These are phyloP conservation scores for Verticillium albo-atrum DNA, from an alignment of 2,329 filamentous ascomycete species.

Conservation along the genomic window DNA sequence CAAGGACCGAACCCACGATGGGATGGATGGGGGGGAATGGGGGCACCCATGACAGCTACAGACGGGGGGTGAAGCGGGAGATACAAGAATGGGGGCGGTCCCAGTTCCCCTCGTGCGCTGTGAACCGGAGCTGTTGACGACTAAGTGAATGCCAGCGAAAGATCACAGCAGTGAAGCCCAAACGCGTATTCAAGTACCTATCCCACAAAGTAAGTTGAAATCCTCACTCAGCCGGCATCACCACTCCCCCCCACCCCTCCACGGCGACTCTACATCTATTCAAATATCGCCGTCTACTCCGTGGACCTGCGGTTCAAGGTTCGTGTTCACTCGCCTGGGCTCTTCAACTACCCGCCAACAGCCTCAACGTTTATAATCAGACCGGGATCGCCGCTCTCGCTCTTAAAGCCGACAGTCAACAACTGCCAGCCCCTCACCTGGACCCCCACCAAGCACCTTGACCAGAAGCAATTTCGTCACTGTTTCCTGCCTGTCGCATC, in stretches of 20 bases:
- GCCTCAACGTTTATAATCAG: not conserved
- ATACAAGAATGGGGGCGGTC: not conserved
- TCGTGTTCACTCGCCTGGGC: no score
- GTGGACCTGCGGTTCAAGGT: not conserved
- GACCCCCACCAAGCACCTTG: not conserved
- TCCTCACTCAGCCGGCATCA: not conserved
- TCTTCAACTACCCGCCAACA: not conserved
- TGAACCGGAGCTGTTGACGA: not conserved
- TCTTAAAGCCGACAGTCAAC: not conserved
- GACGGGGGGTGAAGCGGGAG: not conserved
- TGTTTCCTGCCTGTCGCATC: not conserved
- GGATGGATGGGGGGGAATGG: not conserved
- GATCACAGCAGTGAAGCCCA: not conserved
- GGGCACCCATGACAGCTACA: not conserved
- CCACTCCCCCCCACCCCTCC: not conserved
- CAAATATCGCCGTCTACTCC: not conserved
- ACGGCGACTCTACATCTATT: not conserved
- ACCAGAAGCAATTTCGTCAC: not conserved
- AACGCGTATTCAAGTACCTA: not conserved
- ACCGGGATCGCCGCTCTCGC: not conserved
- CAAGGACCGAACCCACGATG: not conserved
- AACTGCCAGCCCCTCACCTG: not conserved
- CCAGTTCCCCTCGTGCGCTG: not conserved
- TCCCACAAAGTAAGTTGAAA: no score
- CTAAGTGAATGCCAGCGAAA: not conserved